Conservation (phyloP, 2,329 filamentous ascomycete genomes). For the Clonostachys rhizophaga region DNA sequence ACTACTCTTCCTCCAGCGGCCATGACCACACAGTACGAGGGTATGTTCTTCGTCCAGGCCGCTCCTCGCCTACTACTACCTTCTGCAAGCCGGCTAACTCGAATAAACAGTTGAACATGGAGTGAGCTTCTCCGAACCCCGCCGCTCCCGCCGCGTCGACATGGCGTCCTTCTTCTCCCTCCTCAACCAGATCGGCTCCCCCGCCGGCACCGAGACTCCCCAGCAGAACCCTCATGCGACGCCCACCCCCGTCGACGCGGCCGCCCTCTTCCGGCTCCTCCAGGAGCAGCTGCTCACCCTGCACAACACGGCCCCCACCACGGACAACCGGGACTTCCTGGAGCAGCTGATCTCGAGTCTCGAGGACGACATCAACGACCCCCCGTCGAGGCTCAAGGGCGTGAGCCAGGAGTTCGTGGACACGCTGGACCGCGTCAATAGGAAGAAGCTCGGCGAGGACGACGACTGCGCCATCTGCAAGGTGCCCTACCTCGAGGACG, state of each 20-base stretch:
- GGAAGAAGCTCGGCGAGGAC: constrained; percentile 41
- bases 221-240: constrained; percentile 48
- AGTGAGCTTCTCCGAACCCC: constrained; percentile 39
- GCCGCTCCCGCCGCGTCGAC: constrained; percentile 48
- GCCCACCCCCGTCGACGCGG: constrained; percentile 55
- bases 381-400: constrained; percentile 46
- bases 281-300: constrained; percentile 53
- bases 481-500: constrained; percentile 56
- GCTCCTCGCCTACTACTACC: neutral
- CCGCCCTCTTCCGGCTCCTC: constrained; percentile 52
- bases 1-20: constrained; percentile 5
- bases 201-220: constrained; percentile 13
- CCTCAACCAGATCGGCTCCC: constrained; percentile 44
- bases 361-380: constrained; percentile 44
- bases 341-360: constrained; percentile 39
- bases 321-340: constrained; percentile 45
- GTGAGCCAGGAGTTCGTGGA: constrained; percentile 58
- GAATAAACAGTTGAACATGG: constrained; percentile 55
- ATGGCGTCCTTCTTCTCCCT: constrained; percentile 60
- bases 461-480: constrained; percentile 60
- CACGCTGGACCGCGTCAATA: constrained; percentile 50
- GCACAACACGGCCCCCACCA: constrained; percentile 40
- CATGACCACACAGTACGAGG: constrained; percentile 56
- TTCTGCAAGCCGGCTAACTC: neutral
- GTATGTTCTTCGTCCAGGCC: constrained; percentile 18